These are phyloP conservation scores for Septoria petroselini DNA, from an alignment of 2,329 filamentous ascomycete species.

Conservation along the genomic window DNA sequence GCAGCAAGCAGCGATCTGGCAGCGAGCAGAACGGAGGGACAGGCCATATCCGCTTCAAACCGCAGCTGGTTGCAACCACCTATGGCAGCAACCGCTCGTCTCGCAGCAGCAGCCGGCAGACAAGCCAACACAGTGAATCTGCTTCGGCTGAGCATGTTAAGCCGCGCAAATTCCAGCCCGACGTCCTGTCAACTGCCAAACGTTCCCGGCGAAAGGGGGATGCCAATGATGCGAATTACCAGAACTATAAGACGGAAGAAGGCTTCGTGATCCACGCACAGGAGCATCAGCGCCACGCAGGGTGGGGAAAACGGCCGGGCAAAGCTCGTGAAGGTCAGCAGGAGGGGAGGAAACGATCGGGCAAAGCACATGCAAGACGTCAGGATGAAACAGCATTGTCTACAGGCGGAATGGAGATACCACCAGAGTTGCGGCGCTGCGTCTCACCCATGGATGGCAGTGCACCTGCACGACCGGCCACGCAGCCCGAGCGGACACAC, in stretches of 20 bases:
- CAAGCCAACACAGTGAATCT: conserved; percentile 22
- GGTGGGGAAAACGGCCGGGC: conserved; percentile 19
- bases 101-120: conserved; percentile 23
- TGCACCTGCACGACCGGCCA: conserved; percentile 35
- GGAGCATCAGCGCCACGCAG: conserved; percentile 34
- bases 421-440: conserved; percentile 28
- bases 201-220: conserved; percentile 67
- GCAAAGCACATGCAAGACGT: not conserved
- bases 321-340: conserved; percentile 1
- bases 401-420: conserved; percentile 20
- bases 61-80: conserved; percentile 37
- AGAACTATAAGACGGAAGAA: conserved; percentile 66
- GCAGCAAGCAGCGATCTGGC: conserved; percentile 28
- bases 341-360: conserved; percentile 17
- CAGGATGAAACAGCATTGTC: conserved; percentile 17
- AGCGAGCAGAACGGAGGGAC: conserved; percentile 12
- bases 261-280: conserved; percentile 32
- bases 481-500: conserved; percentile 42
- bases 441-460: conserved; percentile 35
- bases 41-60: conserved; percentile 32
- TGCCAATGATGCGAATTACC: conserved; percentile 58
- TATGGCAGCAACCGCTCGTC: conserved; percentile 29
- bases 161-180: conserved; percentile 65
- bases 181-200: conserved; percentile 76
- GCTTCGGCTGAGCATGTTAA: conserved; percentile 18